Evolutionary conservation across 345 rosid species (phyloP).

Genomic region (Hibiscus tridactylites): DNA sequence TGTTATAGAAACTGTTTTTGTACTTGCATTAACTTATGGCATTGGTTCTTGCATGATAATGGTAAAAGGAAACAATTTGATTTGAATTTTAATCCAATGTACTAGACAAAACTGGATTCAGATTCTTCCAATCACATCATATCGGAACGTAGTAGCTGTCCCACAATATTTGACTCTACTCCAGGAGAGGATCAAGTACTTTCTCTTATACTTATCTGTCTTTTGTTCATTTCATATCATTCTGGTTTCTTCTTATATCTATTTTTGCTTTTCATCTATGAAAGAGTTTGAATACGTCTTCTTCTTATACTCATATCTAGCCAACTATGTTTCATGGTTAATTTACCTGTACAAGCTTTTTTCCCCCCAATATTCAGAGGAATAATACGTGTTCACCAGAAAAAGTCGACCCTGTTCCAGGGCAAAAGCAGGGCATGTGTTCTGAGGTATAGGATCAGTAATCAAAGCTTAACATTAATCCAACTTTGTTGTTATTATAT

Average conservation of each 20-base stretch:
- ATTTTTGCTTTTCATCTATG: too few relatives aligned
- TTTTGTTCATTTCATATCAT: background rate
- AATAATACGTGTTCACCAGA: background rate
- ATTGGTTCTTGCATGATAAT: background rate
- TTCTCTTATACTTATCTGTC: background rate
- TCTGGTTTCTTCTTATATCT: background rate
- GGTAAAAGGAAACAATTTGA: background rate
- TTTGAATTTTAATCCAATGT: background rate
- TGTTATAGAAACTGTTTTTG: background rate
- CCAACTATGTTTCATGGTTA: background rate
- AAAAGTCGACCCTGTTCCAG: background rate
- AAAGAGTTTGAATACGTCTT: background rate
- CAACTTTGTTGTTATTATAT: background rate
- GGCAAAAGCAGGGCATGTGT: background rate
- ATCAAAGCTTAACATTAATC: background rate
- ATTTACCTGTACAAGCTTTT: background rate
- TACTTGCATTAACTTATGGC: background rate
- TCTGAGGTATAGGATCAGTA: background rate
- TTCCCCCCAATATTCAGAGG: background rate
- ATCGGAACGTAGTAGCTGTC: conserved; percentile 11
- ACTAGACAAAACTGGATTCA: conserved; percentile 13
- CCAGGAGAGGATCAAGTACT: conserved; percentile 8
- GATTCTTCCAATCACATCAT: conserved; percentile 5
- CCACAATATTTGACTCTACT: conserved; percentile 7
- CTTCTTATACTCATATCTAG: background rate